A percentile compares a stretch with the other conserved stretches of the same genome.
phyloP scores from a whole-genome alignment of 225 moss, liverwort and hornwort species.

The Thuidium tamariscinum region DNA sequence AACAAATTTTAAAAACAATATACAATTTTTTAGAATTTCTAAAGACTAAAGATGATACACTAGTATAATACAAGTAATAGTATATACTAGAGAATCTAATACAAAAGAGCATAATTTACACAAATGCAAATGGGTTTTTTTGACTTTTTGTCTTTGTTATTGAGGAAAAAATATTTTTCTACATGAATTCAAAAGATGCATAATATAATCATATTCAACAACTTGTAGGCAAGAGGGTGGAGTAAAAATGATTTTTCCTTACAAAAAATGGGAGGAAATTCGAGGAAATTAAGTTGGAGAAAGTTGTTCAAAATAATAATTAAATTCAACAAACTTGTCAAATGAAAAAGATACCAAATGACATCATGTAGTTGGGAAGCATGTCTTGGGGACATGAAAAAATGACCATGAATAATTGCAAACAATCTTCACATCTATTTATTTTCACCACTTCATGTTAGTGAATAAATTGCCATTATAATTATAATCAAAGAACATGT shows the following conservation, averaged over 20 bases:
- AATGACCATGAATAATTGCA: not conserved
- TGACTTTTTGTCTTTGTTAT: too few species aligned
- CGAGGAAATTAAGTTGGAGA: too few species aligned
- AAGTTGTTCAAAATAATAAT: not conserved
- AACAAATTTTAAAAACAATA: not conserved
- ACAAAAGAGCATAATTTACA: not conserved
- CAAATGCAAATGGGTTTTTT: not conserved
- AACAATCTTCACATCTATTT: not conserved
- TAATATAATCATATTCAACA: not conserved
- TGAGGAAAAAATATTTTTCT: not conserved
- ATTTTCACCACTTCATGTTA: not conserved
- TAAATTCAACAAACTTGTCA: not conserved
- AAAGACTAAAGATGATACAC: not conserved
- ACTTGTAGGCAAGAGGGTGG: not conserved
- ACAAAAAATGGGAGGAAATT: not conserved
- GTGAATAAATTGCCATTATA: not conserved
- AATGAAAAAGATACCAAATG: not conserved
- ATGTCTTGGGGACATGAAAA: not conserved
- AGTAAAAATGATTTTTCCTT: too few species aligned
- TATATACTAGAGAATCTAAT: not conserved
- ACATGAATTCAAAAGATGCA: fast-evolving
- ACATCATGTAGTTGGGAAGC: not conserved
- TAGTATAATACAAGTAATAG: not conserved
- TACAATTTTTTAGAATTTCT: not conserved
- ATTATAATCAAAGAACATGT: too few species aligned